phyloP scores from a whole-genome alignment of 2,329 filamentous ascomycete species.

The Lecanicillium sp. region DNA sequence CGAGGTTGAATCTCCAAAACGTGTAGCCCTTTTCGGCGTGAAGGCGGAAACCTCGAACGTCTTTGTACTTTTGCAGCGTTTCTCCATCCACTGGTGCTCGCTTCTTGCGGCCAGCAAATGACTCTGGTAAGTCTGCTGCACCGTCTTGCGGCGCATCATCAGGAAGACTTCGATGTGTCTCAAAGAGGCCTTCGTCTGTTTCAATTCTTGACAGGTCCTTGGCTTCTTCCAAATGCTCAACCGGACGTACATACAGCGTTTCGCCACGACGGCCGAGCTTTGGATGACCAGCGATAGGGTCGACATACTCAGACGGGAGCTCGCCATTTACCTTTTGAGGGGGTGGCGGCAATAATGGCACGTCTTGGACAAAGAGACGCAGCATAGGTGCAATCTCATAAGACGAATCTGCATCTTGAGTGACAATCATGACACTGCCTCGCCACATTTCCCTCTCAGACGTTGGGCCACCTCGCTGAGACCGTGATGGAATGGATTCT shows the following conservation, averaged over 20 bases:
- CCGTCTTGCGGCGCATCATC: constrained; percentile 36
- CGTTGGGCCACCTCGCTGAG: constrained; percentile 17
- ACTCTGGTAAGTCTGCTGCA: constrained; percentile 40
- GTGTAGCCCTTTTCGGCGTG: constrained; percentile 82
- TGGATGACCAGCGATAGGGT: constrained; percentile 79
- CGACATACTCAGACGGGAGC: constrained; percentile 74
- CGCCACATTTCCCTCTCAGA: constrained; percentile 76
- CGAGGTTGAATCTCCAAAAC: constrained; percentile 96
- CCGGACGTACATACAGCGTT: constrained; percentile 79
- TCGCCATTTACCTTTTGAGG: constrained; percentile 59
- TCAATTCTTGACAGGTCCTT: constrained; percentile 74
- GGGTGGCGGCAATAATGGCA: constrained; percentile 73
- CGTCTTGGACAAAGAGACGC: constrained; percentile 78
- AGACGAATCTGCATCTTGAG: constrained; percentile 72
- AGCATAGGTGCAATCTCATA: constrained; percentile 74
- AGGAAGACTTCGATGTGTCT: constrained; percentile 50
- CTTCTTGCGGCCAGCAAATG: constrained; percentile 45
- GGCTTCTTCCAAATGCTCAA: constrained; percentile 75
- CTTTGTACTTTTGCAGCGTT: constrained; percentile 70
- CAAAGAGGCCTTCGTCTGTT: constrained; percentile 76
- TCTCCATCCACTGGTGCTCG: constrained; percentile 64
- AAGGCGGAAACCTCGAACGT: constrained; percentile 73
- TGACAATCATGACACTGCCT: constrained; percentile 93
- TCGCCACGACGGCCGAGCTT: constrained; percentile 81
- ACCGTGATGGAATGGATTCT: constrained; percentile 39